These are phyloP conservation scores for Schizosaccharomyces japonicus DNA, from an alignment of 805 yeast species.

Conservation along the genomic window DNA sequence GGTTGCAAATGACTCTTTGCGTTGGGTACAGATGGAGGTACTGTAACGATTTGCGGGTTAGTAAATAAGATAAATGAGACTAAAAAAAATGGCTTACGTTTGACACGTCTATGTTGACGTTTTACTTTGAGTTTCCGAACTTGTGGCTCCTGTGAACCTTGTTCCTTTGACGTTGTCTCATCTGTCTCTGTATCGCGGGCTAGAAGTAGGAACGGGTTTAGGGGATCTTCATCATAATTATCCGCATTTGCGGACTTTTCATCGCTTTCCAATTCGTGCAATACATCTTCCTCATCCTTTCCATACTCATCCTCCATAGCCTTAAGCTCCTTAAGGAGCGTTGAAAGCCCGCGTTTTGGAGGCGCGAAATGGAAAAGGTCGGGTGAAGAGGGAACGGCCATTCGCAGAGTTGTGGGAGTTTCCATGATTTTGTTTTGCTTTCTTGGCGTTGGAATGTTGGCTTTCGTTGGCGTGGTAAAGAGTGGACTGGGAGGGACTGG, in stretches of 20 bases:
- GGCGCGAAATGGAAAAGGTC: neutral
- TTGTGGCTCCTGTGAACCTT: too few relatives aligned
- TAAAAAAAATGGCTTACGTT: neutral
- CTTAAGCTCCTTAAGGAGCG: neutral
- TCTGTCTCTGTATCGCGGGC: neutral
- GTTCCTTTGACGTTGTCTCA: too few relatives aligned
- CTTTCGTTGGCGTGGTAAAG: neutral
- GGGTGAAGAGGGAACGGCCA: neutral
- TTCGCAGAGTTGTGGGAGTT: neutral
- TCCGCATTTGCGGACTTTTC: too few relatives aligned
- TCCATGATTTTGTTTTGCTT: too few relatives aligned
- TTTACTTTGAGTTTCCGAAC: neutral
- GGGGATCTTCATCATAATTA: too few relatives aligned
- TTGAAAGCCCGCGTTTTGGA: neutral
- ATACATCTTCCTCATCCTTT: neutral
- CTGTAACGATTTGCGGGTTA: neutral
- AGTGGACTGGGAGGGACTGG: neutral
- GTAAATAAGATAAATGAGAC: neutral
- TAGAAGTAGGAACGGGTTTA: neutral
- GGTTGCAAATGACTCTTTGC: neutral
- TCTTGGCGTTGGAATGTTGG: neutral
- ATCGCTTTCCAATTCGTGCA: neutral
- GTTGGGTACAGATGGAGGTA: neutral
- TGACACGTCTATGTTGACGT: neutral
- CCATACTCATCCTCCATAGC: conserved; percentile 1